Evolutionary conservation across 768 basidiomycete species (phyloP).

Genomic region (Mycena chlorophos): DNA sequence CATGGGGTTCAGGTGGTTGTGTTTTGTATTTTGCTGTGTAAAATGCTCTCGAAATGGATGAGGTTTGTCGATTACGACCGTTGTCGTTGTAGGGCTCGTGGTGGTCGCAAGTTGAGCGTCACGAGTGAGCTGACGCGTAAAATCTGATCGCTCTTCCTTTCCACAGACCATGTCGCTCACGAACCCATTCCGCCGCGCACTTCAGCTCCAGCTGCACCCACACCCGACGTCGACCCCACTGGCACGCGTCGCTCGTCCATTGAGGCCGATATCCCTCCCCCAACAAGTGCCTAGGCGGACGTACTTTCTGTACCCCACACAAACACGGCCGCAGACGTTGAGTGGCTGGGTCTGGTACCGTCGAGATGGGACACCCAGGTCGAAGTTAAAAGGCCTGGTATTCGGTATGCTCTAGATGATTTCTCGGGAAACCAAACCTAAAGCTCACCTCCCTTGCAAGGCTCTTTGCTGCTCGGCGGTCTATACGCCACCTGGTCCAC

Average conservation of each 20-base stretch:
- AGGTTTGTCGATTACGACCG: too few species aligned
- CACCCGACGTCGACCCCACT: not conserved
- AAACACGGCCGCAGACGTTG: slow-evolving; percentile 7
- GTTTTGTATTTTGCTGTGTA: not conserved
- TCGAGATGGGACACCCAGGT: slow-evolving; percentile 12
- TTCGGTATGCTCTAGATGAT: slow-evolving; percentile 3
- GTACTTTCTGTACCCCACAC: not conserved
- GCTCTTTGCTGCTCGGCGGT: slow-evolving; percentile 1
- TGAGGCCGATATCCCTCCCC: not conserved
- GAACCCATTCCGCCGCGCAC: not conserved
- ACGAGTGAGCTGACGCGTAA: not conserved
- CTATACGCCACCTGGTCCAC: slow-evolving; percentile 15
- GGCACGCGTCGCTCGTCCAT: not conserved
- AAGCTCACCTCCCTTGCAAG: not conserved
- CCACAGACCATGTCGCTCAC: not conserved
- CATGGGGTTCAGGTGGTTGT: not conserved
- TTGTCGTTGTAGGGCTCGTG: too few species aligned
- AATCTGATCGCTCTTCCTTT: not conserved
- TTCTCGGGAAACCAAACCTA: not conserved
- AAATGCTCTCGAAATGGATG: not conserved
- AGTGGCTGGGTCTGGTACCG: slow-evolving; percentile 17
- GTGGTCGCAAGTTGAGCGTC: not conserved
- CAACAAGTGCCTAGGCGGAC: not conserved
- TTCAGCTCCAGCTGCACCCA: not conserved
- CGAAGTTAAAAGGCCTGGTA: slow-evolving; percentile 20